phyloP scores from a whole-genome alignment of 2,329 filamentous ascomycete genomes.

The Clonostachys rhizophaga region DNA sequence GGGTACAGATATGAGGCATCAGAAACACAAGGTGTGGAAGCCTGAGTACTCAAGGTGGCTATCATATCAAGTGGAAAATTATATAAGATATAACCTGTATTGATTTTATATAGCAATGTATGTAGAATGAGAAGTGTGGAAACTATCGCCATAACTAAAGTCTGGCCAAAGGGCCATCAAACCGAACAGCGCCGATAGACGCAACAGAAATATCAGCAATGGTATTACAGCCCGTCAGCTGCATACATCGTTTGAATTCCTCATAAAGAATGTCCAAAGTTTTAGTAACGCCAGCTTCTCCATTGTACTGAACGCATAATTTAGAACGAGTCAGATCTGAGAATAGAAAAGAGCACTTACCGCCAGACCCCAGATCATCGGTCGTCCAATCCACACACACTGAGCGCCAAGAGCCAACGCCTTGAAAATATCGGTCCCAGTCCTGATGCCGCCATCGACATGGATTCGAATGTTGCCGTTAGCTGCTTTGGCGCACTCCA shows the following conservation, averaged over 20 bases:
- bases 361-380: slow-evolving; percentile 11
- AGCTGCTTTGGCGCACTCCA: slow-evolving; percentile 41
- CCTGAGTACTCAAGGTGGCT: too few species aligned
- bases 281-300: background rate
- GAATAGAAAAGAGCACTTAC: background rate
- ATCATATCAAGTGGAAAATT: too few species aligned
- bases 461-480: slow-evolving; percentile 21
- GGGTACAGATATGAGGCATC: too few species aligned
- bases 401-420: slow-evolving; percentile 15
- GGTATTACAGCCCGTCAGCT: background rate
- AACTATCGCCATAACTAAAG: background rate
- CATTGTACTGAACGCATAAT: background rate
- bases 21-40: too few species aligned
- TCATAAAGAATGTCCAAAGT: background rate
- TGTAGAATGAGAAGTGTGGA: too few species aligned
- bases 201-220: background rate
- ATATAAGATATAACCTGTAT: too few species aligned
- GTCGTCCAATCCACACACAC: slow-evolving; percentile 24
- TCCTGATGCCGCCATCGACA: slow-evolving; percentile 15
- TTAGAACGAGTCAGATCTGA: slow-evolving; percentile 3
- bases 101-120: too few species aligned
- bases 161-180: background rate
- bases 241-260: background rate
- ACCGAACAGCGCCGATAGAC: background rate
- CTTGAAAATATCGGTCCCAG: slow-evolving; percentile 17